Evolutionary conservation across 371 early-diverging fungal genomes (phyloP).

Genomic region (Parasitella parasitica): DNA sequence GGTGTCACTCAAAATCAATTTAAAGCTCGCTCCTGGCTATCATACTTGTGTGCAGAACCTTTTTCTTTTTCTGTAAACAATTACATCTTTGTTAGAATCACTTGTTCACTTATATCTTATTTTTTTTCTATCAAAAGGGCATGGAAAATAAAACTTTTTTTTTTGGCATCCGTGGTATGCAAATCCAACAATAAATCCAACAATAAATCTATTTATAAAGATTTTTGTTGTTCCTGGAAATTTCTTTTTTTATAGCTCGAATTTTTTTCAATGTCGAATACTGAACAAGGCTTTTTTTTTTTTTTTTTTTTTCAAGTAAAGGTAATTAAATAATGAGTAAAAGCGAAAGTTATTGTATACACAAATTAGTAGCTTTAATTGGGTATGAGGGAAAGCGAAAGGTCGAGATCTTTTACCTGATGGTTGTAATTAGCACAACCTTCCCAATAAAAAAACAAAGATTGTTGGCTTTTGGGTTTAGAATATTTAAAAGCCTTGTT

Average conservation of each 20-base stretch:
- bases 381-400: neutral
- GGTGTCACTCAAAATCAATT: neutral
- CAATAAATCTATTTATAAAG: neutral
- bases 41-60: neutral
- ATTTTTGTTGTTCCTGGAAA: neutral
- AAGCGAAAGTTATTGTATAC: too few species aligned
- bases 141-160: too few species aligned
- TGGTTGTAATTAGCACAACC: neutral
- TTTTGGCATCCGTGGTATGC: too few species aligned
- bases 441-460: neutral
- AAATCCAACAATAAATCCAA: neutral
- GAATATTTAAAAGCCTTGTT: neutral
- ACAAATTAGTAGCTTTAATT: too few species aligned
- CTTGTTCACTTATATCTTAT: too few species aligned
- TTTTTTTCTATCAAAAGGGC: too few species aligned
- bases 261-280: neutral
- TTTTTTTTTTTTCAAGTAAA: too few species aligned
- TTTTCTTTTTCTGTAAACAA: neutral
- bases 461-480: too few species aligned
- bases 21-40: neutral
- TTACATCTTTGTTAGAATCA: neutral
- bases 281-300: too few species aligned
- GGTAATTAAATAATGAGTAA: too few species aligned
- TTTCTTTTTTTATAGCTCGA: neutral
- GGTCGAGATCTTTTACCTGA: neutral